A percentile compares a stretch with the other conserved stretches of the same genome.
Conservation (phyloP, 1,284 basidiomycete species). For the Gomphus sp. region DNA sequence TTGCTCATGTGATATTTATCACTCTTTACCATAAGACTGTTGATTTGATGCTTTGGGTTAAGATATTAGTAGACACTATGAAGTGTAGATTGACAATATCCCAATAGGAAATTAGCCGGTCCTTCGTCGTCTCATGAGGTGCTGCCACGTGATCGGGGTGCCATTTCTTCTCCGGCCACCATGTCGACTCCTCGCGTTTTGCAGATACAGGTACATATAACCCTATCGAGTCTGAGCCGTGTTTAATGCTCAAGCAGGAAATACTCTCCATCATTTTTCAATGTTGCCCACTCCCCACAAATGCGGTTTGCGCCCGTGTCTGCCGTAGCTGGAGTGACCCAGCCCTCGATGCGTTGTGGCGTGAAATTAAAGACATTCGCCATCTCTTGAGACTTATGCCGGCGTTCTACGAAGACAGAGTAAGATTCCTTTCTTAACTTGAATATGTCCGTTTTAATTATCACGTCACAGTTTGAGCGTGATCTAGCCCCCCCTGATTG, state of each 20-base stretch:
- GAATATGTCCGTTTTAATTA: background rate
- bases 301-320: slow-evolving; percentile 36
- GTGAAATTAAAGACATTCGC: slow-evolving; percentile 33
- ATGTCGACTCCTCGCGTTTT: slow-evolving; percentile 10
- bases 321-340: slow-evolving; percentile 63
- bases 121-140: background rate
- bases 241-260: slow-evolving; percentile 1
- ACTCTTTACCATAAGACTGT: no score
- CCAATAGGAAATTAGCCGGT: background rate
- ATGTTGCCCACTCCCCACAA: slow-evolving; percentile 15
- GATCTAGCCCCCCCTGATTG: slow-evolving; percentile 30
- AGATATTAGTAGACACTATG: no score
- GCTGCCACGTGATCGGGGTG: background rate
- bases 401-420: slow-evolving; percentile 22
- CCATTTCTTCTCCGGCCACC: background rate
- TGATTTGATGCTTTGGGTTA: no score
- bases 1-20: no score
- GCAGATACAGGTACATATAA: slow-evolving; percentile 7
- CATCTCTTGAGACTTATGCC: slow-evolving; percentile 38
- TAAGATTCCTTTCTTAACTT: background rate
- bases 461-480: slow-evolving; percentile 6
- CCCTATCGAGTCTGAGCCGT: background rate
- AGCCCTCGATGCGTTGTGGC: slow-evolving; percentile 65
- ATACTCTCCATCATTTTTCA: slow-evolving; percentile 11
- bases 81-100: background rate